These are phyloP conservation scores for Daldinia childiae DNA, from an alignment of 495 filamentous ascomycete species.

Conservation along the genomic window DNA sequence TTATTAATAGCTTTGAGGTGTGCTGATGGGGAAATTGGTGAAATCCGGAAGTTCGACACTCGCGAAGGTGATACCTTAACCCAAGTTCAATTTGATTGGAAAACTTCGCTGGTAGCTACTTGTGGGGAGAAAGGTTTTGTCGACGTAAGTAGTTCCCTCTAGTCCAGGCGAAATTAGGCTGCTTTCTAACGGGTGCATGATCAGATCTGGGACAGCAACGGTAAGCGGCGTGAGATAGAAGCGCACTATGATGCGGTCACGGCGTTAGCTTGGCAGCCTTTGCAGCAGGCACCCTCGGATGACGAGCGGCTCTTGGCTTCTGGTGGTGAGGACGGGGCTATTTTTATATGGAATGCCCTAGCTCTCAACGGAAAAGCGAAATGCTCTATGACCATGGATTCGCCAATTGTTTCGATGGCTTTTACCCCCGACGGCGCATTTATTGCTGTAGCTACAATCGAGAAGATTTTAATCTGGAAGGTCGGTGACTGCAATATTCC, in stretches of 20 bases:
- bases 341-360: conserved; percentile 74
- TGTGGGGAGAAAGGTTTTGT: conserved; percentile 60
- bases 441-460: conserved; percentile 72
- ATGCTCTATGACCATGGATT: conserved; percentile 66
- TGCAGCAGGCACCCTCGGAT: conserved; percentile 45
- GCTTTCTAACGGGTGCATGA: conserved; percentile 24
- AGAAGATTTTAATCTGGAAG: conserved; percentile 76
- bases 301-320: conserved; percentile 63
- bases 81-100: conserved; percentile 60
- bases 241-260: conserved; percentile 61
- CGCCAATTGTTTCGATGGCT: conserved; percentile 67
- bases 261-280: conserved; percentile 62
- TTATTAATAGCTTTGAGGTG: conserved; percentile 55
- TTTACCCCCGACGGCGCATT: conserved; percentile 79
- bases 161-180: neutral
- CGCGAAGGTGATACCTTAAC: conserved; percentile 54
- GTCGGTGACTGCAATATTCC: conserved; percentile 71
- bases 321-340: conserved; percentile 68
- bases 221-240: conserved; percentile 55
- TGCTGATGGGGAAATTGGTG: conserved; percentile 51
- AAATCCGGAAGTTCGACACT: conserved; percentile 52
- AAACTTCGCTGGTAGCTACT: conserved; percentile 57
- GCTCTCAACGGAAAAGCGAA: conserved; percentile 63
- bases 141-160: conserved; percentile 54
- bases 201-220: conserved; percentile 62